These are phyloP conservation scores for Styphnolobium japonicum DNA, from an alignment of 306 rosid species.

Conservation along the genomic window DNA sequence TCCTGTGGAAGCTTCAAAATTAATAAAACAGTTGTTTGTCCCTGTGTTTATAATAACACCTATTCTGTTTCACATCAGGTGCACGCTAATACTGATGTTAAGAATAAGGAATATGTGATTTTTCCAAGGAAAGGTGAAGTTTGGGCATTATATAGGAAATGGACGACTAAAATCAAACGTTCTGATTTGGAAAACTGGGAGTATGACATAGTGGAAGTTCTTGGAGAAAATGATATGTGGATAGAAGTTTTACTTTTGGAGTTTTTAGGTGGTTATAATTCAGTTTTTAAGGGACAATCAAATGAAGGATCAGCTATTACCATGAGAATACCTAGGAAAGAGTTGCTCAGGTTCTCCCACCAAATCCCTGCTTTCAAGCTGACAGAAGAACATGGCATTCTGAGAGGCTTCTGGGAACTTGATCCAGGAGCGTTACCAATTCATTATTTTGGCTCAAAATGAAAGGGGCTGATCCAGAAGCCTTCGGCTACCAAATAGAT, in stretches of 20 bases:
- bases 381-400: conserved; percentile 54
- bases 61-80: conserved; percentile 61
- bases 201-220: conserved; percentile 70
- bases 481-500: conserved; percentile 17
- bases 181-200: conserved; percentile 52
- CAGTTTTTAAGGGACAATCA: conserved; percentile 56
- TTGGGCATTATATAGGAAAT: conserved; percentile 83
- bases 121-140: conserved; percentile 70
- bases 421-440: conserved; percentile 76
- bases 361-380: conserved; percentile 69
- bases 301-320: conserved; percentile 27
- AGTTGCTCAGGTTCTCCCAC: conserved; percentile 79
- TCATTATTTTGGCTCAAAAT: conserved; percentile 23
- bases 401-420: conserved; percentile 79
- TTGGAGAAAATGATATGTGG: conserved; percentile 27
- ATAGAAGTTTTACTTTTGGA: conserved; percentile 51
- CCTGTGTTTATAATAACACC: conserved; percentile 30
- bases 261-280: conserved; percentile 47
- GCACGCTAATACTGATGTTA: conserved; percentile 23
- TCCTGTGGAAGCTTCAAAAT: conserved; percentile 63
- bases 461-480: not conserved
- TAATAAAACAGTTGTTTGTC: not conserved
- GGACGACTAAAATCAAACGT: conserved; percentile 54
- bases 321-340: conserved; percentile 33
- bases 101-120: conserved; percentile 37